Percentiles rank a stretch among this genome's conserved stretches.
Evolutionary conservation across 768 basidiomycete species (phyloP).

Genomic region (Lentinus brumalis): DNA sequence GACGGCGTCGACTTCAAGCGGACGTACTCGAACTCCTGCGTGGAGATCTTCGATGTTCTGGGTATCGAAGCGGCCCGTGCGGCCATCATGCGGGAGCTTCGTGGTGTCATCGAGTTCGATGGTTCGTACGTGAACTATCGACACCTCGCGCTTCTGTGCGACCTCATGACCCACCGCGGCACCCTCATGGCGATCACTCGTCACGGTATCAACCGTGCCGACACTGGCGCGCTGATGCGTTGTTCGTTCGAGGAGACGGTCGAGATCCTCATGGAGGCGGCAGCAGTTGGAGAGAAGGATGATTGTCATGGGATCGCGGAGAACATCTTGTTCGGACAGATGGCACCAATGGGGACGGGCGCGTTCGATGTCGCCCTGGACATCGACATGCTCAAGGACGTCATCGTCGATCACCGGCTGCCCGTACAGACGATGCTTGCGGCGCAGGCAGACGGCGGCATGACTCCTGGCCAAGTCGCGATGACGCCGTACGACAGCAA

Average conservation of each 20-base stretch:
- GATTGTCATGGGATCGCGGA: conserved; percentile 99
- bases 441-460: conserved; percentile 80
- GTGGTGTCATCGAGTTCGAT: conserved; percentile 97
- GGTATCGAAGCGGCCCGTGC: conserved; percentile 97
- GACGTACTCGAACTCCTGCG: conserved; percentile 96
- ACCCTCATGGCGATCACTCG: conserved; percentile 97
- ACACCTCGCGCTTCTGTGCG: conserved; percentile 94
- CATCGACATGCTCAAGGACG: conserved; percentile 98
- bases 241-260: conserved; percentile 99
- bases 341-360: conserved; percentile 99
- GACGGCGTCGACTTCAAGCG: conserved; percentile 93
- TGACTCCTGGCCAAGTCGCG: conserved; percentile 88
- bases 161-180: conserved; percentile 97
- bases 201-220: conserved; percentile 98
- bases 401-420: conserved; percentile 93
- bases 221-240: conserved; percentile 98
- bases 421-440: conserved; percentile 78
- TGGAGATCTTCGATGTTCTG: conserved; percentile 90
- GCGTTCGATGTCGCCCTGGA: conserved; percentile 95
- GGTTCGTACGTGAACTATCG: conserved; percentile 99
- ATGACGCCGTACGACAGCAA: conserved; percentile 98
- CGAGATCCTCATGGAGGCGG: conserved; percentile 98
- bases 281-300: conserved; percentile 96
- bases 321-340: conserved; percentile 98
- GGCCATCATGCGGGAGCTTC: conserved; percentile 91